Conservation (phyloP, 2,329 filamentous ascomycete genomes). For the Bipolaris gigantea region DNA sequence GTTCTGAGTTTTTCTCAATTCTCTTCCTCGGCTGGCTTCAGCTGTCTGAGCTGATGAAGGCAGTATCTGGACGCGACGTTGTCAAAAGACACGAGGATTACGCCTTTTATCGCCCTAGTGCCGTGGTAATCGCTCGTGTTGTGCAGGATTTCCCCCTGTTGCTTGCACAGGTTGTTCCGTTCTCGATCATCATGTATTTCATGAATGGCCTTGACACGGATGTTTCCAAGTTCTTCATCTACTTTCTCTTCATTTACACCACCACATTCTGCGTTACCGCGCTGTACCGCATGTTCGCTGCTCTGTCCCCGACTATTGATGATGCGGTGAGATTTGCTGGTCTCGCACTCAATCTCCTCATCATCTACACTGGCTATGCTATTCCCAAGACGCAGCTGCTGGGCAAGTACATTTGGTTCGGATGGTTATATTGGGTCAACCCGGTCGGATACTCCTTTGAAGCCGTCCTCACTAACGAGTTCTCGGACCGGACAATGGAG, state of each 20-base stretch:
- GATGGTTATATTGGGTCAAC: constrained; percentile 51
- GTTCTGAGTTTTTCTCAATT: constrained; percentile 67
- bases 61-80: constrained; percentile 70
- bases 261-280: constrained; percentile 64
- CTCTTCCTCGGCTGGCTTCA: constrained; percentile 72
- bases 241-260: constrained; percentile 65
- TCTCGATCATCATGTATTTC: constrained; percentile 66
- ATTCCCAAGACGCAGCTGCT: constrained; percentile 66
- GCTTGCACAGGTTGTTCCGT: constrained; percentile 60
- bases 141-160: constrained; percentile 65
- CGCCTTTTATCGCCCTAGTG: constrained; percentile 70
- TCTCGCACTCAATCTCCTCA: constrained; percentile 62
- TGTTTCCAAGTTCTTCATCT: constrained; percentile 67
- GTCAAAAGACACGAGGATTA: constrained; percentile 69
- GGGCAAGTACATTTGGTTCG: constrained; percentile 65
- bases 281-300: constrained; percentile 68
- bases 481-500: constrained; percentile 58
- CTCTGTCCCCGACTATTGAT: constrained; percentile 65
- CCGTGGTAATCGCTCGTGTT: constrained; percentile 63
- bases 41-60: constrained; percentile 75
- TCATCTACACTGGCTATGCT: constrained; percentile 69
- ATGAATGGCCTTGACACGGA: constrained; percentile 61
- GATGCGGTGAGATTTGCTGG: constrained; percentile 67
- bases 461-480: constrained; percentile 68
- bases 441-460: constrained; percentile 65